A percentile compares a stretch with the other conserved stretches of the same genome.
These are phyloP conservation scores for Coriolopsis trogii DNA, from an alignment of 1,284 basidiomycete species.

Conservation along the genomic window DNA sequence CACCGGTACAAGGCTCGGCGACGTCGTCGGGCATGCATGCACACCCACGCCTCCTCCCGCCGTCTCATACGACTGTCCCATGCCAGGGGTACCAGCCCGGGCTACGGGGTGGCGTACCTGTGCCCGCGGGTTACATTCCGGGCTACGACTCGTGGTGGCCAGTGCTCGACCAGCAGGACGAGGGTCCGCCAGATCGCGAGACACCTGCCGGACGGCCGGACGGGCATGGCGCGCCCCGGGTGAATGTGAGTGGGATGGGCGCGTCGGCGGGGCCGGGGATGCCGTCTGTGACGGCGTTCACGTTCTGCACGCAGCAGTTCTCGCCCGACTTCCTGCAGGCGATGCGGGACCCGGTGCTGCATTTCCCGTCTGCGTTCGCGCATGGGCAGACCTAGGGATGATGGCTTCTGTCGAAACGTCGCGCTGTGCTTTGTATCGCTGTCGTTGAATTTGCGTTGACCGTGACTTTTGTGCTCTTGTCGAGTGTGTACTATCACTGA, in stretches of 20 bases:
- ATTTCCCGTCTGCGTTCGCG: slow-evolving; percentile 24
- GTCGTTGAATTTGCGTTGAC: no score
- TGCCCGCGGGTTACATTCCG: slow-evolving; percentile 8
- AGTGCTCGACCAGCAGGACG: slow-evolving; percentile 3
- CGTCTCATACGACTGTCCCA: background rate
- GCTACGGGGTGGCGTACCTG: background rate
- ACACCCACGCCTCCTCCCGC: background rate
- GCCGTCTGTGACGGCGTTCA: slow-evolving; percentile 25
- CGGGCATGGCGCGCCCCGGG: background rate
- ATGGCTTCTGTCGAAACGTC: no score
- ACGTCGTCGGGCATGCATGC: background rate
- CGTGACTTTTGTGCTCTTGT: no score
- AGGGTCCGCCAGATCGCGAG: background rate
- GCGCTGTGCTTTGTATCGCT: no score
- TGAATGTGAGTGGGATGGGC: no score
- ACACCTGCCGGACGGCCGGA: background rate
- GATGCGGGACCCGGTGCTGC: slow-evolving; percentile 25
- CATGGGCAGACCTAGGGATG: no score
- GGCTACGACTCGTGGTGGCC: slow-evolving; percentile 25
- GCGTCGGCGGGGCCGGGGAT: background rate
- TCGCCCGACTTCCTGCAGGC: slow-evolving; percentile 27
- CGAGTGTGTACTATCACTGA: no score
- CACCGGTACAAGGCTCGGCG: background rate
- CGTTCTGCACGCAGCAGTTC: slow-evolving; percentile 23
- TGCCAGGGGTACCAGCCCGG: background rate